Evolutionary conservation across 805 yeast genomes (phyloP), one percentile per base, ranked within the genome.

Genomic region (Kuraishia piskuri): DNA sequence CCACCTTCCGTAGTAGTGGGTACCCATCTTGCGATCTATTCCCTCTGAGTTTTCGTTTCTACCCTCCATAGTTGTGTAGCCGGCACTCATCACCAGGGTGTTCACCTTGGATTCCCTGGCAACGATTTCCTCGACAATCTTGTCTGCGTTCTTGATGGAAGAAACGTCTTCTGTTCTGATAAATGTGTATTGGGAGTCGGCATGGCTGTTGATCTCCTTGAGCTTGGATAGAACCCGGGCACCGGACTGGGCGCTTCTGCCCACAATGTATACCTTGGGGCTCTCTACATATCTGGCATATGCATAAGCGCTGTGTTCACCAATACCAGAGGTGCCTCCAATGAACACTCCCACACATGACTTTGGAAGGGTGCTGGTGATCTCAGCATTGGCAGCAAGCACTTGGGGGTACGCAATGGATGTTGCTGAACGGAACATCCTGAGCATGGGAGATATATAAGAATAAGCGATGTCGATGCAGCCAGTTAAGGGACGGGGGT

Each of bases 21-120:
- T 54, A 14, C 62, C 55, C 59, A 64, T 53, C 53, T 59, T 59
- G 31, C 53, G 22, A 48, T 64, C 67, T 9, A 58, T 51, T 8
- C 68, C 68, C 51, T 64, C 68, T 8, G 54, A 20, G 12, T 57
- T 63, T 50, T 61, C 66, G 2, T 36, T 54, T 49, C 66, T 66
- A 22, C 78, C 79, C 51, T 68, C 70, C 48, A 72, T 47, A n/a
- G 55, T 48, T 6, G 44, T 24, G 60, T 26, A 69, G 64, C 61
- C 61, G 20, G 56, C 51, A 25, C 51, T 37, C 14, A 58, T 22
- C 21, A 56, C 44, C 25, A 58, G 24, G 17, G 54, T n/a, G 36
- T 58, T 58, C 23, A 58, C 45, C 26, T 58, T 56, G 22, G 22
- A 6, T 46, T 56, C 61, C 50, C 48, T 51, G 8, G 40, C 25